These are phyloP conservation scores for Gossypium thurberi DNA, from an alignment of 345 rosid genomes.

Conservation along the genomic window DNA sequence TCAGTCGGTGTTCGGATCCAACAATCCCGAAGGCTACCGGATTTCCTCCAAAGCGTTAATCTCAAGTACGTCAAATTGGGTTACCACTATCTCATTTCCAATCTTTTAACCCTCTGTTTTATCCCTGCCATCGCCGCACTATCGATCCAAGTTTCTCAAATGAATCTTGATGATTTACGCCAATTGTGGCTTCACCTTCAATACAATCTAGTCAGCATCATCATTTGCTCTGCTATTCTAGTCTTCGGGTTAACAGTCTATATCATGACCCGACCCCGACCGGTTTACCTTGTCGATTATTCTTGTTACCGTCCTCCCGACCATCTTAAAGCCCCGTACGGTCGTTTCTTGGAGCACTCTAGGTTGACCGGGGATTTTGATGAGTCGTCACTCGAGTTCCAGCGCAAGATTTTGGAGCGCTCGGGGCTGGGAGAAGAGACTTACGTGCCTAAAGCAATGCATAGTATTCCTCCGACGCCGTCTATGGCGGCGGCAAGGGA, in stretches of 20 bases:
- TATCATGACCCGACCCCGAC: slow-evolving; percentile 44
- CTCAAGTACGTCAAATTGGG: slow-evolving; percentile 57
- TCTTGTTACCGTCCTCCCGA: slow-evolving; percentile 46
- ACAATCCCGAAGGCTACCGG: slow-evolving; percentile 31
- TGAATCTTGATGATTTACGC: slow-evolving; percentile 36
- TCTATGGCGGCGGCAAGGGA: slow-evolving; percentile 51
- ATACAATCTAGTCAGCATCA: slow-evolving; percentile 43
- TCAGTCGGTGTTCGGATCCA: slow-evolving; percentile 39
- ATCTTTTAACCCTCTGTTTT: slow-evolving; percentile 42
- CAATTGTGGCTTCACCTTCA: slow-evolving; percentile 50
- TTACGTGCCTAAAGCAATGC: slow-evolving; percentile 51
- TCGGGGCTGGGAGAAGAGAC: slow-evolving; percentile 76
- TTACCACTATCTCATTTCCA: slow-evolving; percentile 43
- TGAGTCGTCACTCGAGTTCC: slow-evolving; percentile 56
- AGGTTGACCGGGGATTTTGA: slow-evolving; percentile 45
- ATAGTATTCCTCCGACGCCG: slow-evolving; percentile 43
- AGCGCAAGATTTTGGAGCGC: slow-evolving; percentile 58
- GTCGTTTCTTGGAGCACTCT: slow-evolving; percentile 49
- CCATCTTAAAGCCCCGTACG: slow-evolving; percentile 29
- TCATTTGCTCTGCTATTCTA: slow-evolving; percentile 38
- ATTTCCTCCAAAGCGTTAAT: slow-evolving; percentile 55
- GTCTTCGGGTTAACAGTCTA: slow-evolving; percentile 47
- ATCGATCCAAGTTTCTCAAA: slow-evolving; percentile 31
- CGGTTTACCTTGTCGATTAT: slow-evolving; percentile 43
- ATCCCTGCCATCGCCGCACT: slow-evolving; percentile 35